Conservation (phyloP, 495 filamentous ascomycete genomes). For the Hypoxylon rickii region DNA sequence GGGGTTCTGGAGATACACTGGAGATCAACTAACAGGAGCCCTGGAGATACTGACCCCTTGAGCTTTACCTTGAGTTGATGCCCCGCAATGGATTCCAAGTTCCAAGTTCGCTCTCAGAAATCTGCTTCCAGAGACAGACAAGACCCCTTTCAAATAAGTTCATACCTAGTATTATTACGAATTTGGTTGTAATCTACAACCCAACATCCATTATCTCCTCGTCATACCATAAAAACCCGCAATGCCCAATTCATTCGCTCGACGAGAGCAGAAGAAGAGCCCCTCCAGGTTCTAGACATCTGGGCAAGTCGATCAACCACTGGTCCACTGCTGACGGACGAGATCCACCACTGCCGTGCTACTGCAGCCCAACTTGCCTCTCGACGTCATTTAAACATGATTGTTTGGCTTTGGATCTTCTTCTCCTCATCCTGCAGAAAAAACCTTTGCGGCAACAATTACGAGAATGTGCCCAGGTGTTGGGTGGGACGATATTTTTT, state of each 20-base stretch:
- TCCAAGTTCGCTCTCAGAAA: too few species aligned
- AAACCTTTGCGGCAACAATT: constrained; percentile 11
- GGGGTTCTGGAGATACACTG: too few species aligned
- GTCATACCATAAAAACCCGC: too few species aligned
- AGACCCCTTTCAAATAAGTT: too few species aligned
- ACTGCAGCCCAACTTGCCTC: constrained; percentile 17
- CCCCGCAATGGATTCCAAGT: too few species aligned
- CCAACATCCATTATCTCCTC: too few species aligned
- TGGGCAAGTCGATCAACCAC: constrained; percentile 10
- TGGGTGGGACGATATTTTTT: background rate
- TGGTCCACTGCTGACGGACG: background rate
- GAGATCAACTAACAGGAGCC: too few species aligned
- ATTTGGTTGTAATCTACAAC: too few species aligned
- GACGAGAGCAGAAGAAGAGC: constrained; percentile 7
- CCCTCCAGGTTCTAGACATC: constrained; percentile 13
- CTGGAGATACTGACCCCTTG: too few species aligned
- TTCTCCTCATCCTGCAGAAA: constrained; percentile 22
- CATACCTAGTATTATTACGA: too few species aligned
- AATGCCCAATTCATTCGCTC: background rate
- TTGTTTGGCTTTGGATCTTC: constrained; percentile 18
- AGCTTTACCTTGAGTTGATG: too few species aligned
- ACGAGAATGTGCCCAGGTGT: constrained; percentile 1
- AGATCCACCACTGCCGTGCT: constrained; percentile 23
- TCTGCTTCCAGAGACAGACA: too few species aligned
- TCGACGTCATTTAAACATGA: constrained; percentile 38